phyloP scores from a whole-genome alignment of 257 asterid genomes.

The Lycium ferocissimum region DNA sequence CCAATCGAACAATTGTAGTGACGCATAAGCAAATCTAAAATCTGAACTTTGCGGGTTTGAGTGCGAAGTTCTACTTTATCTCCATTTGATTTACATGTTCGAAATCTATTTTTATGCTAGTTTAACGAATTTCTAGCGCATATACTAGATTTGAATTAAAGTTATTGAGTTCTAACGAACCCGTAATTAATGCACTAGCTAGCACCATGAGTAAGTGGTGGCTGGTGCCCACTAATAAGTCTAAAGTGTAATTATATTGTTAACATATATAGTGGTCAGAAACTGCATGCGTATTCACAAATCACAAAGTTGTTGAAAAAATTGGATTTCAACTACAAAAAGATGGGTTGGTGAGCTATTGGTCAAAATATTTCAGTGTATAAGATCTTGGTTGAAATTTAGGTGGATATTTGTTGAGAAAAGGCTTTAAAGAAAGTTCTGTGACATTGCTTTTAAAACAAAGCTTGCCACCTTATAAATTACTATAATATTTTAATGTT shows the following conservation, averaged over 20 bases:
- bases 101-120: no score
- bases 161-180: no score
- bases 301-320: not conserved
- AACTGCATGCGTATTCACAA: not conserved
- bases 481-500: not conserved
- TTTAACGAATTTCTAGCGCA: no score
- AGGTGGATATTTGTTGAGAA: not conserved
- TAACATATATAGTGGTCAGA: not conserved
- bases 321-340: not conserved
- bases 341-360: not conserved
- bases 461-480: not conserved
- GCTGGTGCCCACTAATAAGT: not conserved
- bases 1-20: no score
- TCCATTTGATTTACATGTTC: no score
- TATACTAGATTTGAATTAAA: no score
- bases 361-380: not conserved
- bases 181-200: no score
- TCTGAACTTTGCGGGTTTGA: no score
- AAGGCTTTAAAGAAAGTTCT: not conserved
- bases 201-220: no score
- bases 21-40: no score
- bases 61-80: no score
- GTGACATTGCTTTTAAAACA: not conserved
- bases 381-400: conserved; percentile 21
- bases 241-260: not conserved